Conservation (phyloP, 2,329 filamentous ascomycete genomes). For the Scytalidium lignicola region DNA sequence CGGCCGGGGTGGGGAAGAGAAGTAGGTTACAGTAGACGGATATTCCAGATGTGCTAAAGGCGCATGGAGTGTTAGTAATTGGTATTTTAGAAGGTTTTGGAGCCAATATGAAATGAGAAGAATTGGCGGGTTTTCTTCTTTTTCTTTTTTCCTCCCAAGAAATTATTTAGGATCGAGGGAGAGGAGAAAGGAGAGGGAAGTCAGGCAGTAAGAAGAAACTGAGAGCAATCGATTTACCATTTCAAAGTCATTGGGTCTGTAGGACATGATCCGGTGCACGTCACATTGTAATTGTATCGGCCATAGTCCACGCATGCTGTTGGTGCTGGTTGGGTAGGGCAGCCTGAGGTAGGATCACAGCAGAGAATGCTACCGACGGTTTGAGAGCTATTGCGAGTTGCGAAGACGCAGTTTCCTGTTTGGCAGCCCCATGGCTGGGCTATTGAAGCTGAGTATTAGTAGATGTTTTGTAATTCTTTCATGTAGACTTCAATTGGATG, state of each 20-base stretch:
- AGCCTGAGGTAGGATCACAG: constrained; percentile 12
- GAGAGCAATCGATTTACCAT: constrained; percentile 7
- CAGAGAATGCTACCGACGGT: constrained; percentile 11
- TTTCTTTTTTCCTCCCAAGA: too few species aligned
- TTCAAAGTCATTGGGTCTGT: constrained; percentile 12
- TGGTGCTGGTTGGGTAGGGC: constrained; percentile 12
- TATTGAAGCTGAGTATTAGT: background rate
- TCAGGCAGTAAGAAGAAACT: too few species aligned
- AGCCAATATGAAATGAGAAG: too few species aligned
- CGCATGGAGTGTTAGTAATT: too few species aligned
- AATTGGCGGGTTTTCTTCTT: too few species aligned
- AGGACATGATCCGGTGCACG: constrained; percentile 12
- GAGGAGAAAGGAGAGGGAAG: too few species aligned
- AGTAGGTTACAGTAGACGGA: constrained; percentile 16
- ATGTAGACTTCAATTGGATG: background rate
- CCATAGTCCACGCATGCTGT: constrained; percentile 14
- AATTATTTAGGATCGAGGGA: too few species aligned
- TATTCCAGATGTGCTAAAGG: constrained; percentile 14
- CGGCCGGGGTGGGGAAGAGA: constrained; percentile 6
- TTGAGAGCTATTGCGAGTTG: constrained; percentile 8
- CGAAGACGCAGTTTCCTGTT: constrained; percentile 12
- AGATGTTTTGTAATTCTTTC: background rate
- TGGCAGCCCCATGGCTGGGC: constrained; percentile 16
- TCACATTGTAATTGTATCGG: constrained; percentile 9
- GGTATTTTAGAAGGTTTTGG: too few species aligned